phyloP scores from a whole-genome alignment of 257 asterid species.

The Paraleonurus japonicus region DNA sequence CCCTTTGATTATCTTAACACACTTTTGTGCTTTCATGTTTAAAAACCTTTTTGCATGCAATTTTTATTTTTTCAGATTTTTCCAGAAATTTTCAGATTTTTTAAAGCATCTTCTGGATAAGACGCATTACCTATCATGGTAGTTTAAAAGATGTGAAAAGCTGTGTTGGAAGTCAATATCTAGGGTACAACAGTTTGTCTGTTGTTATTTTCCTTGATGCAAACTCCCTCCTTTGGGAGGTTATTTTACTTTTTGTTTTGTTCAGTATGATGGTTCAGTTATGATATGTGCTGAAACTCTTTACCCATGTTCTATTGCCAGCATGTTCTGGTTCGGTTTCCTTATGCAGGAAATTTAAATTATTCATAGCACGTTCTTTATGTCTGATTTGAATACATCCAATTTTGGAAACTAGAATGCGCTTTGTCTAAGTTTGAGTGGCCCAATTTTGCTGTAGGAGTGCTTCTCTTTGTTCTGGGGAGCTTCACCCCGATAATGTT shows the following conservation, averaged over 20 bases:
- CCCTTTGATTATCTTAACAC: conserved; percentile 4
- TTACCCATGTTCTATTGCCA: neutral
- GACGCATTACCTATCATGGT: neutral
- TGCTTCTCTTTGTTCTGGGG: conserved; percentile 68
- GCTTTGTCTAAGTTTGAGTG: conserved; percentile 22
- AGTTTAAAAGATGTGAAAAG: neutral
- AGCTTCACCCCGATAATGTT: conserved; percentile 80
- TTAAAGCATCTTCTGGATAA: neutral
- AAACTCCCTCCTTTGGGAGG: neutral
- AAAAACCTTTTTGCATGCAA: conserved; percentile 20
- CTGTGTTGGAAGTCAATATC: neutral
- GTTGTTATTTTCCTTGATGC: neutral
- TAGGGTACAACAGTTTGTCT: neutral
- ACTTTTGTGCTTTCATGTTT: neutral
- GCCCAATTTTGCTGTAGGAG: conserved; percentile 62
- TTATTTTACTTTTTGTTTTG: neutral
- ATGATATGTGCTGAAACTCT: neutral
- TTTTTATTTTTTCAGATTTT: neutral
- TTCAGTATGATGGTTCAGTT: neutral
- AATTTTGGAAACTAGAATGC: conserved; percentile 12
- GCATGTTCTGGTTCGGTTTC: neutral
- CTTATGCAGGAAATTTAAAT: neutral
- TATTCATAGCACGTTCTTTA: neutral
- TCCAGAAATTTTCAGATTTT: neutral
- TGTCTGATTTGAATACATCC: conserved; percentile 3